Percentiles rank a stretch among this genome's conserved stretches.
These are phyloP conservation scores for Colletotrichum brevisporum DNA, from an alignment of 2,329 filamentous ascomycete species.

Conservation along the genomic window DNA sequence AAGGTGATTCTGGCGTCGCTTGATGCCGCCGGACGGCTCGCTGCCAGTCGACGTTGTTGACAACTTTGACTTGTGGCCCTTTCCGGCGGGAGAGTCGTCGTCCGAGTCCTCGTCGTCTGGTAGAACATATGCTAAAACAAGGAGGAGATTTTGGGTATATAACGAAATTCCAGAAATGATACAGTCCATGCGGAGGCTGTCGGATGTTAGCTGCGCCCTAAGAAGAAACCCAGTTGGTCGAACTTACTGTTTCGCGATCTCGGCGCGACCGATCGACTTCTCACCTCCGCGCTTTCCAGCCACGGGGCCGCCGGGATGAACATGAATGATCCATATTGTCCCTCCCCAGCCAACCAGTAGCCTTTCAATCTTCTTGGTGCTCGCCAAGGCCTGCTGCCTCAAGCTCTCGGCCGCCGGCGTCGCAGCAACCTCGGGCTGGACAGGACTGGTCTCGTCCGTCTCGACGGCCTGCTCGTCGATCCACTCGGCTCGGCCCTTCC, in stretches of 20 bases:
- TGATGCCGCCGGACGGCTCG: slow-evolving; percentile 75
- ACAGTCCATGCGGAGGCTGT: slow-evolving; percentile 92
- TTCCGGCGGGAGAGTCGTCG: slow-evolving; percentile 48
- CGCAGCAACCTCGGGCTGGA: slow-evolving; percentile 48
- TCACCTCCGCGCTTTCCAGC: slow-evolving; percentile 78
- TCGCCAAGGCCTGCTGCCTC: slow-evolving; percentile 63
- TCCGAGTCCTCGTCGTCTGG: slow-evolving; percentile 76
- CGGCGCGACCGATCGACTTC: slow-evolving; percentile 82
- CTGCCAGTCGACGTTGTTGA: slow-evolving; percentile 66
- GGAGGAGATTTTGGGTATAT: slow-evolving; percentile 91
- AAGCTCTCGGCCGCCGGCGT: slow-evolving; percentile 64
- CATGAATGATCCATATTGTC: slow-evolving; percentile 95
- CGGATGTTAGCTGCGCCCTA: slow-evolving; percentile 45
- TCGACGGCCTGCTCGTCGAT: slow-evolving; percentile 88
- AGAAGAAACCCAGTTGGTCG: too few relatives aligned
- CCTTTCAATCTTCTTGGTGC: slow-evolving; percentile 75
- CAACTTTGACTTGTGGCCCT: slow-evolving; percentile 57
- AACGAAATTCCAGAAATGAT: slow-evolving; percentile 97
- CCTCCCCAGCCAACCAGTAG: slow-evolving; percentile 95
- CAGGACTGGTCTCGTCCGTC: slow-evolving; percentile 71
- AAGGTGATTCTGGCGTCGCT: slow-evolving; percentile 81
- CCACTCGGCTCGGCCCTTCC: slow-evolving; percentile 95
- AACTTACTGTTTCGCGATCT: slow-evolving; percentile 92
- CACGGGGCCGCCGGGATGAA: slow-evolving; percentile 81
- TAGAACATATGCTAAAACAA: slow-evolving; percentile 91